Evolutionary conservation across 768 basidiomycete species (phyloP).

Genomic region (button mushroom (Agaricus bisporus)): DNA sequence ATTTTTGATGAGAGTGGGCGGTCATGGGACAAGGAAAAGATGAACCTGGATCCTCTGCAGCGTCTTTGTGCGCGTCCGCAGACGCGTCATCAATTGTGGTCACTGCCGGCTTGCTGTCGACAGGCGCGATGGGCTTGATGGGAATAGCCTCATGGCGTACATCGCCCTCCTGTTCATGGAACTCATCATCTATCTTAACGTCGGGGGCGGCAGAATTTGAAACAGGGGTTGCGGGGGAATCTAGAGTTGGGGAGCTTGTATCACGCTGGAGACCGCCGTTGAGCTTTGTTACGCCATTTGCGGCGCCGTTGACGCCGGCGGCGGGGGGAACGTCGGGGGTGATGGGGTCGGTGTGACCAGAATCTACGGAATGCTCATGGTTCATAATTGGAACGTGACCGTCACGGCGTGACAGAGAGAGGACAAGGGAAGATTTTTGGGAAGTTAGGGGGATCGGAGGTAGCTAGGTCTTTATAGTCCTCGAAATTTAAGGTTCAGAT

Average conservation of each 20-base stretch:
- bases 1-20: constrained; percentile 14
- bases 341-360: constrained; percentile 33
- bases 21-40: constrained; percentile 13
- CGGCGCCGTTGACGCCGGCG: constrained; percentile 32
- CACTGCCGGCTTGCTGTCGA: constrained; percentile 19
- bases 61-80: constrained; percentile 36
- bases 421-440: constrained; percentile 66
- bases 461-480: constrained; percentile 77
- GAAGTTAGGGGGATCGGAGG: constrained; percentile 66
- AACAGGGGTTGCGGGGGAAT: constrained; percentile 59
- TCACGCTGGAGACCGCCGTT: constrained; percentile 26
- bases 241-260: constrained; percentile 35
- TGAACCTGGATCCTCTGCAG: constrained; percentile 46
- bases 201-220: constrained; percentile 41
- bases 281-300: constrained; percentile 26
- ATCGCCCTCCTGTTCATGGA: constrained; percentile 60
- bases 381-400: constrained; percentile 71
- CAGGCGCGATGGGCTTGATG: constrained; percentile 37
- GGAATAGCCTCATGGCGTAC: constrained; percentile 55
- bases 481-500: constrained; percentile 79
- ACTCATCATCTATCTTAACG: constrained; percentile 61
- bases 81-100: constrained; percentile 31
- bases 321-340: constrained; percentile 32
- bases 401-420: constrained; percentile 61
- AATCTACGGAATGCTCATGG: constrained; percentile 36